Percentiles rank a stretch among this genome's conserved stretches.
Evolutionary conservation across 1,284 basidiomycete genomes (phyloP).

Genomic region (Cyathus olla): DNA sequence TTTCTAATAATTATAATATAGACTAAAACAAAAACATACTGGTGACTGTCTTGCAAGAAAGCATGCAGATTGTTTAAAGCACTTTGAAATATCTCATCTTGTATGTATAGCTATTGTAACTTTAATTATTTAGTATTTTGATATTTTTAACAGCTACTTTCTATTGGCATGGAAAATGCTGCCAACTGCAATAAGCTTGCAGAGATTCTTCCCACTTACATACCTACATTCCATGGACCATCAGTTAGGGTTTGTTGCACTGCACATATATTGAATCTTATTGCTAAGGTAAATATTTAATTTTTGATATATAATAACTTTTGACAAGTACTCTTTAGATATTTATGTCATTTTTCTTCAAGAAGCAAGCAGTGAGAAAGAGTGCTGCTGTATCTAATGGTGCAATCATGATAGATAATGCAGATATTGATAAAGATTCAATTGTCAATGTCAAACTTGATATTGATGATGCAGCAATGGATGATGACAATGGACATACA

Average conservation of each 20-base stretch:
- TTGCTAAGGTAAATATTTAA: conserved; percentile 8
- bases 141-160: conserved; percentile 2
- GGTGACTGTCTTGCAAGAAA: background rate
- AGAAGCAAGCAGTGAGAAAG: background rate
- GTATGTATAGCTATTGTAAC: background rate
- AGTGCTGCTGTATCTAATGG: background rate
- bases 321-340: conserved; percentile 1
- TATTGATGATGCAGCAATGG: too few relatives aligned
- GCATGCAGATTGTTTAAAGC: background rate
- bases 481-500: background rate
- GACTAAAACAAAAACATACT: background rate
- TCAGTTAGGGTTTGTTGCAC: conserved; percentile 5
- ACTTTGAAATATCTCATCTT: background rate
- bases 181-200: conserved; percentile 9
- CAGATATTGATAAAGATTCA: too few relatives aligned
- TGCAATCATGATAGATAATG: background rate
- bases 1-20: background rate
- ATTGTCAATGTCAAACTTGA: too few relatives aligned
- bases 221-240: conserved; percentile 11
- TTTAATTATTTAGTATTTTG: too few relatives aligned
- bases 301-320: background rate
- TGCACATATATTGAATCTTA: conserved; percentile 14
- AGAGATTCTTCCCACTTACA: background rate
- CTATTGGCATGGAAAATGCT: conserved; percentile 11
- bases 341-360: conserved; percentile 12